Conservation (phyloP, 169 alveolate genomes). For the Plasmodium gallinaceum region DNA sequence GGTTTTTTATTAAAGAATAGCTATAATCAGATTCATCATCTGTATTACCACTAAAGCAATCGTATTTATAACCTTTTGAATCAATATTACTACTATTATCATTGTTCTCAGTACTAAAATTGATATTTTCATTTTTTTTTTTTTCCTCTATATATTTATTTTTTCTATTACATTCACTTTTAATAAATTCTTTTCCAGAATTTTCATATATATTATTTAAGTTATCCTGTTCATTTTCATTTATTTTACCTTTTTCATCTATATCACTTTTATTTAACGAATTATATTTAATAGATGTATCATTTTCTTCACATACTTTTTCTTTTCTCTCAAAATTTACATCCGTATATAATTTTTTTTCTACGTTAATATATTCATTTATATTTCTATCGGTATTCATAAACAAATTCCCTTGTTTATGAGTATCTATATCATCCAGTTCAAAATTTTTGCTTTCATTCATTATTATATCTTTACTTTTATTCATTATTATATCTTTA, state of each 20-base stretch:
- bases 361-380: no score
- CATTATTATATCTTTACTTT: not conserved
- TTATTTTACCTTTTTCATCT: not conserved
- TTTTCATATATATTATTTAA: no score
- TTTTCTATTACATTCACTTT: not conserved
- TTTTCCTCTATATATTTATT: not conserved
- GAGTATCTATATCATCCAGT: no score
- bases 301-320: no score
- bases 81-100: not conserved
- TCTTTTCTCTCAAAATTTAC: no score
- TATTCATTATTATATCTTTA: no score
- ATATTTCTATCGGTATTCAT: no score
- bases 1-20: constrained; percentile 23
- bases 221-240: not conserved
- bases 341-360: no score
- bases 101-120: not conserved
- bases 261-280: no score
- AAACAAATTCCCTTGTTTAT: no score
- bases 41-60: not conserved
- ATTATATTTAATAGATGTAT: no score
- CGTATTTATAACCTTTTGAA: not conserved
- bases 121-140: not conserved
- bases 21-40: constrained; percentile 31
- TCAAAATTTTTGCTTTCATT: no score
- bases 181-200: not conserved